Conservation (phyloP, 176 grass and related monocot species). For the Lolium multiflorum region DNA sequence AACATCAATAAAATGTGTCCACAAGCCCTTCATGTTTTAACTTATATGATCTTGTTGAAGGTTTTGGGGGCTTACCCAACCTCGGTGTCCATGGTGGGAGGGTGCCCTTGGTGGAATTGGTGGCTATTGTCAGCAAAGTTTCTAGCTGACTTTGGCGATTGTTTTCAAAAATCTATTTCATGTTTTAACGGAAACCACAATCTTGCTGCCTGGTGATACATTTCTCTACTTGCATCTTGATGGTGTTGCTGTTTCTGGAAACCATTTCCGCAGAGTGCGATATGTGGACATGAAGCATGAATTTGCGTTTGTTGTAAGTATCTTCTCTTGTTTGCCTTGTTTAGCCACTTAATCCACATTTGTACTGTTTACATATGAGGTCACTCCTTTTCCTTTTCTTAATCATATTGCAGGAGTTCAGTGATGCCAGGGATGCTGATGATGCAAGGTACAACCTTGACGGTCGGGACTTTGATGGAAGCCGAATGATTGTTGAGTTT, state of each 20-base stretch:
- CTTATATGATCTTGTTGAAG: slow-evolving; percentile 98
- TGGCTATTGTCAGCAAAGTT: slow-evolving; percentile 58
- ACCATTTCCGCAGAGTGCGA: slow-evolving; percentile 88
- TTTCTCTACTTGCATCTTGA: slow-evolving; percentile 59
- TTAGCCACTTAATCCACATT: background rate
- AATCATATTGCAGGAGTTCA: slow-evolving; percentile 73
- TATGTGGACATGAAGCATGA: slow-evolving; percentile 99
- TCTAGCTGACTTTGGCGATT: slow-evolving; percentile 58
- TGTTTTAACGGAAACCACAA: slow-evolving; percentile 46
- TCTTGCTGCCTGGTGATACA: slow-evolving; percentile 45
- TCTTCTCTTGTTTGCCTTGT: background rate
- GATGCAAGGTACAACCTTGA: slow-evolving; percentile 93
- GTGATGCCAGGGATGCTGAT: slow-evolving; percentile 86
- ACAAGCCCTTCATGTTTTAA: slow-evolving; percentile 75
- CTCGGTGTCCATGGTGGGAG: slow-evolving; percentile 72
- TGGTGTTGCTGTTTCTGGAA: slow-evolving; percentile 69
- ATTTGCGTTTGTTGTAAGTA: slow-evolving; percentile 98
- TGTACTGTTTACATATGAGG: slow-evolving; percentile 9
- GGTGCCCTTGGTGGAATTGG: slow-evolving; percentile 59
- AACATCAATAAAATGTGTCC: slow-evolving; percentile 48
- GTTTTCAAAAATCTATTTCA: slow-evolving; percentile 46
- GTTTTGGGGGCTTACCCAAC: slow-evolving; percentile 90
- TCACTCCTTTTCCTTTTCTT: slow-evolving; percentile 5
- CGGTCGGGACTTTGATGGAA: slow-evolving; percentile 91
- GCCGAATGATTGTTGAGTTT: slow-evolving; percentile 86